Percentiles rank a stretch among this genome's conserved stretches.
Evolutionary conservation across 2,329 filamentous ascomycete genomes (phyloP).

Genomic region (Trichoderma sp.): DNA sequence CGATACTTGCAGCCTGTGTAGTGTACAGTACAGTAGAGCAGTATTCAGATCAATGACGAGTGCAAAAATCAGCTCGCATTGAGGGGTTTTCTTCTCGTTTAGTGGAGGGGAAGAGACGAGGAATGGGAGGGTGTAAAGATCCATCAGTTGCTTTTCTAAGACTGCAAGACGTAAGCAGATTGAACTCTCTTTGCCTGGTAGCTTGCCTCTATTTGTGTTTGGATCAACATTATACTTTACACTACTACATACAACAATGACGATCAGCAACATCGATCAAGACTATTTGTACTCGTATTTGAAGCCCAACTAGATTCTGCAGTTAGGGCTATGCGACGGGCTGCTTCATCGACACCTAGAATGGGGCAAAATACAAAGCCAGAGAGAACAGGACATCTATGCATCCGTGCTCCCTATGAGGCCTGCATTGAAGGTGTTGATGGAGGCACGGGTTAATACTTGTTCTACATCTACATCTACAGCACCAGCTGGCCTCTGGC

Average conservation of each 20-base stretch:
- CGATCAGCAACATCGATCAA: neutral
- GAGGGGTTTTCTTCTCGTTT: neutral
- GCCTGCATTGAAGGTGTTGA: neutral
- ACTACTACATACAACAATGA: neutral
- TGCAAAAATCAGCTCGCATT: neutral
- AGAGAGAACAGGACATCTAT: neutral
- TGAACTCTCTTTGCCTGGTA: neutral
- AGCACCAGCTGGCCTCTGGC: neutral
- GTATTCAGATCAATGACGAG: neutral
- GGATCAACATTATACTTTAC: neutral
- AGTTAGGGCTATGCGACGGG: neutral
- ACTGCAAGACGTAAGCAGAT: neutral
- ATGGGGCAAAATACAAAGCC: neutral
- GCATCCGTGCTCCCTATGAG: neutral
- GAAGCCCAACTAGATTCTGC: neutral
- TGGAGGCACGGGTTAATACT: neutral
- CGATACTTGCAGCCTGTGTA: neutral
- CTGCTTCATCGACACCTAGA: neutral
- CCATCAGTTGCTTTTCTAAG: neutral
- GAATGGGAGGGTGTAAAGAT: neutral
- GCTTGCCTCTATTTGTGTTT: too few species aligned
- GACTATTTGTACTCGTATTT: neutral
- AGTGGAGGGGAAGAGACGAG: neutral
- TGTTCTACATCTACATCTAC: neutral
- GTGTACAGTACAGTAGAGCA: neutral